phyloP scores from a whole-genome alignment of 2,329 filamentous ascomycete species.

The Periconia sp. region DNA sequence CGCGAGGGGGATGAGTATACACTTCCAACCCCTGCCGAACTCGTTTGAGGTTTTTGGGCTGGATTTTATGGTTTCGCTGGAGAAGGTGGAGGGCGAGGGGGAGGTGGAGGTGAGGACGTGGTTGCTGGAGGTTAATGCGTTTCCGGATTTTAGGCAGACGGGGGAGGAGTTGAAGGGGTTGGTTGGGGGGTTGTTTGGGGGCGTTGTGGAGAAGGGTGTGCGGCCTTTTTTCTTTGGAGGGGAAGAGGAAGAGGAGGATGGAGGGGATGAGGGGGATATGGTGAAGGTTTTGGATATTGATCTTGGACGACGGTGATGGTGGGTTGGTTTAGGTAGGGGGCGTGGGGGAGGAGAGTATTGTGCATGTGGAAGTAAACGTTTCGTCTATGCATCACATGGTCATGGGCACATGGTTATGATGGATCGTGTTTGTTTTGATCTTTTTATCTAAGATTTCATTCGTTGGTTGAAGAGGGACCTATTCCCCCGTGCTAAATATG shows the following conservation, averaged over 20 bases:
- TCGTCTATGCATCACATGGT: no score
- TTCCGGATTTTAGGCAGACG: conserved; percentile 93
- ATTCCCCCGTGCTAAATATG: no score
- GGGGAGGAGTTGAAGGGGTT: conserved; percentile 72
- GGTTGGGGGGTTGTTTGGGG: conserved; percentile 75
- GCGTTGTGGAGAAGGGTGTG: conserved; percentile 69
- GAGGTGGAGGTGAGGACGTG: conserved; percentile 54
- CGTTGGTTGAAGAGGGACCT: no score
- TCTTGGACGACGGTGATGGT: conserved; percentile 41
- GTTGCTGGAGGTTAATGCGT: conserved; percentile 92
- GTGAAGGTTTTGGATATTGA: conserved; percentile 50
- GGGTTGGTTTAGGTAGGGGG: background rate
- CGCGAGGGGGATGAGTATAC: conserved; percentile 77
- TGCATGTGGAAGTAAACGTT: no score
- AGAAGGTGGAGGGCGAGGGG: conserved; percentile 23
- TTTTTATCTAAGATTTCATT: no score
- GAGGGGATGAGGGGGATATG: conserved; percentile 31
- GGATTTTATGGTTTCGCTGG: conserved; percentile 72
- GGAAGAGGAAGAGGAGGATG: conserved; percentile 10
- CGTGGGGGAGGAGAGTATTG: no score
- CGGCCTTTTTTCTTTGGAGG: conserved; percentile 63
- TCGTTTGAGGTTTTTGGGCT: conserved; percentile 91
- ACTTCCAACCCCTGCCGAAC: conserved; percentile 88
- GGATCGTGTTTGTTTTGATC: no score
- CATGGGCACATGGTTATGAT: no score